Evolutionary conservation across 1,284 basidiomycete species (phyloP).

Genomic region (Vanrija pseudolonga): DNA sequence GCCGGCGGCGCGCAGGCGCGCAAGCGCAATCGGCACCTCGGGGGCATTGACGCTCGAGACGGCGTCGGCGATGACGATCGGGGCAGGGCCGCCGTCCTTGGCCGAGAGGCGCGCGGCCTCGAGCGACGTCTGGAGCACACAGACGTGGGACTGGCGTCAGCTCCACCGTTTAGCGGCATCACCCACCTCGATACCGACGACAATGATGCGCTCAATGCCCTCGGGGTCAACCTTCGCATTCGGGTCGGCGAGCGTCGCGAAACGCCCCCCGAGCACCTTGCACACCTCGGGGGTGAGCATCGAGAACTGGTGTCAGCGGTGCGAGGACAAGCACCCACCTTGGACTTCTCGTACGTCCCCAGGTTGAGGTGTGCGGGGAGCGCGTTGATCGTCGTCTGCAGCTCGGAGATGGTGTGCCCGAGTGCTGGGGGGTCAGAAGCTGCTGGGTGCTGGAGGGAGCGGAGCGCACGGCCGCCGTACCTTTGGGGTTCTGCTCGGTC

Average conservation of each 20-base stretch:
- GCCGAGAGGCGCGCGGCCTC: conserved; percentile 54
- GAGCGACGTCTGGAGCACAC: conserved; percentile 75
- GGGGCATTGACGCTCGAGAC: conserved; percentile 70
- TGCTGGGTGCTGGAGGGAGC: too few species aligned
- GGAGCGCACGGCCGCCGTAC: conserved; percentile 48
- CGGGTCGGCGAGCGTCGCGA: background rate
- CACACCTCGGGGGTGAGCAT: conserved; percentile 71
- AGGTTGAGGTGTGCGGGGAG: conserved; percentile 48
- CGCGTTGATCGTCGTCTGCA: conserved; percentile 49
- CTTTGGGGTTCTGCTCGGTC: conserved; percentile 80
- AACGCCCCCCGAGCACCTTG: conserved; percentile 50
- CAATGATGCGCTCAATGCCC: conserved; percentile 59
- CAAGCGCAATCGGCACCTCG: conserved; percentile 52
- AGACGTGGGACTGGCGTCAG: conserved; percentile 66
- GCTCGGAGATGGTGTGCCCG: conserved; percentile 64
- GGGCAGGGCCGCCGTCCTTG: conserved; percentile 18
- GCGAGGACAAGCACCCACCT: conserved; percentile 11
- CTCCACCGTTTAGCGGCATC: background rate
- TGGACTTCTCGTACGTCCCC: conserved; percentile 63
- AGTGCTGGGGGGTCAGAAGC: conserved; percentile 54
- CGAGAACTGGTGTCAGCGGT: conserved; percentile 60
- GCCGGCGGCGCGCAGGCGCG: conserved; percentile 67
- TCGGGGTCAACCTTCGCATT: background rate
- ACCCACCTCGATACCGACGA: conserved; percentile 72
- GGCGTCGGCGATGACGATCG: conserved; percentile 72